Percentiles rank a stretch among this genome's conserved stretches.
Evolutionary conservation across 1,284 basidiomycete species (phyloP).

Genomic region (Psilocybe mexicana): DNA sequence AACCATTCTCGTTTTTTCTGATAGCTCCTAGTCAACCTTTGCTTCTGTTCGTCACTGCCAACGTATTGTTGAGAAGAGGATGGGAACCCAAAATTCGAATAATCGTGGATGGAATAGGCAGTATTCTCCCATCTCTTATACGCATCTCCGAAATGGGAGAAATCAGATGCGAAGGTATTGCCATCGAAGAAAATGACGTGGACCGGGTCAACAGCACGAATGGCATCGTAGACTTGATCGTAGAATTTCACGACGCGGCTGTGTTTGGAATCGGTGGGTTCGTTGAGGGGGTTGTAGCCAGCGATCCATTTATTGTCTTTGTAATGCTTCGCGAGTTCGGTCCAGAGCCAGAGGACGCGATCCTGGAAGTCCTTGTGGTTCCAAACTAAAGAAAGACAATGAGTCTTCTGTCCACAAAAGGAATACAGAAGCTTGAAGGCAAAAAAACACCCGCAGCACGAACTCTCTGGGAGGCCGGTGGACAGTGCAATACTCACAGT

Average conservation of each 20-base stretch:
- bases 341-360: constrained; percentile 69
- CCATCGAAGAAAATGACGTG: constrained; percentile 72
- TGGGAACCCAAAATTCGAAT: constrained; percentile 71
- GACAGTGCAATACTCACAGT: constrained; percentile 26
- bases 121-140: constrained; percentile 61
- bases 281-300: constrained; percentile 77
- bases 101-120: constrained; percentile 80
- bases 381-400: constrained; percentile 50
- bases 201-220: constrained; percentile 62
- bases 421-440: not conserved
- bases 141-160: constrained; percentile 64
- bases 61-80: constrained; percentile 55
- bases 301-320: constrained; percentile 70
- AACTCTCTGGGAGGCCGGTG: no score
- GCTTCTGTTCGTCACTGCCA: constrained; percentile 53
- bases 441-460: no score
- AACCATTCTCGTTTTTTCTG: constrained; percentile 75
- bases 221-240: constrained; percentile 60
- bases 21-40: constrained; percentile 54
- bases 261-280: constrained; percentile 65
- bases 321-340: constrained; percentile 65
- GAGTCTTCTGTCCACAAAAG: not conserved
- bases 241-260: constrained; percentile 62
- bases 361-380: constrained; percentile 79
- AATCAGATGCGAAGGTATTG: constrained; percentile 80